A percentile compares a stretch with the other conserved stretches of the same genome.
Conservation (phyloP, 2,329 filamentous ascomycete genomes). For the Karstenula rhodostoma region DNA sequence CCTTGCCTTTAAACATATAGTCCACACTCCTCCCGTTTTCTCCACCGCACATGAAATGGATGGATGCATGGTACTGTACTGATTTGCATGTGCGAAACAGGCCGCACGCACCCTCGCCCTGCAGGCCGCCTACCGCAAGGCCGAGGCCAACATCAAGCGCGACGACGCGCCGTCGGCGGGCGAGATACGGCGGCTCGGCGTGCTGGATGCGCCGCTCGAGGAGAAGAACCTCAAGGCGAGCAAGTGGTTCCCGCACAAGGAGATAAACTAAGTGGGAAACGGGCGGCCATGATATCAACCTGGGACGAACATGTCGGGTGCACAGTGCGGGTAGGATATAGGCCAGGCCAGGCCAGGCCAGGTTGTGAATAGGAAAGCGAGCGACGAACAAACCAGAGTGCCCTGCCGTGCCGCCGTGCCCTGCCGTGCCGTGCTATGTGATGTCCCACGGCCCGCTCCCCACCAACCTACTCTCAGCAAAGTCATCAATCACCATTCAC, state of each 20-base stretch:
- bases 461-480: too few species aligned
- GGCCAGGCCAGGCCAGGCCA: neutral
- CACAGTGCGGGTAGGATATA: neutral
- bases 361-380: neutral
- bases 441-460: neutral
- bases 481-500: too few species aligned
- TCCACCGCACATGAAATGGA: too few species aligned
- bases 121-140: conserved; percentile 84
- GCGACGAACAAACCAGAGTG: neutral
- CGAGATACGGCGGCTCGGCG: conserved; percentile 85
- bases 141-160: conserved; percentile 75
- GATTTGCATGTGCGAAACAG: conserved; percentile 56
- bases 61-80: neutral
- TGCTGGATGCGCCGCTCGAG: conserved; percentile 80
- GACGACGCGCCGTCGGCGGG: conserved; percentile 83
- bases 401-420: too few species aligned
- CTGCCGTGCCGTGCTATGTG: neutral
- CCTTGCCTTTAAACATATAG: too few species aligned
- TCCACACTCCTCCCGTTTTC: conserved; percentile 19
- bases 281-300: neutral
- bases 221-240: conserved; percentile 64
- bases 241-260: conserved; percentile 54
- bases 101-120: conserved; percentile 79
- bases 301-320: neutral
- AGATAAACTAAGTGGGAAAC: conserved; percentile 45